These are phyloP conservation scores for Tolypocladium guangdongense DNA, from an alignment of 2,329 filamentous ascomycete species.

Conservation along the genomic window DNA sequence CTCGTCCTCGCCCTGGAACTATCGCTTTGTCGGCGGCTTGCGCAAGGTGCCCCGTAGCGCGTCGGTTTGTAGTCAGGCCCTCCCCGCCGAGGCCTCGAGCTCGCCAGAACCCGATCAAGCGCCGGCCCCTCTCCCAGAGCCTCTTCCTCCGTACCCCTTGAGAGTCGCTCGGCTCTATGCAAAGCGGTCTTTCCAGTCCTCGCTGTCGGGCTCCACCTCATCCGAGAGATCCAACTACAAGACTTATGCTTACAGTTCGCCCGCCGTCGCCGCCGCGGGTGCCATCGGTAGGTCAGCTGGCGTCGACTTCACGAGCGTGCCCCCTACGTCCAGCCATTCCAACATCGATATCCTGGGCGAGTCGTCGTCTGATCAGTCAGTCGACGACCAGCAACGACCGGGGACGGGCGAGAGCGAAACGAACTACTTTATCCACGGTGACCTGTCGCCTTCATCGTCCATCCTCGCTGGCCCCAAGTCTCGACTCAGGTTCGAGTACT, in stretches of 20 bases:
- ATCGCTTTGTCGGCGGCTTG: slow-evolving; percentile 42
- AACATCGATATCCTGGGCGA: slow-evolving; percentile 43
- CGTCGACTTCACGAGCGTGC: slow-evolving; percentile 28
- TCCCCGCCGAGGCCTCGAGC: background rate
- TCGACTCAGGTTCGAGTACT: slow-evolving; percentile 34
- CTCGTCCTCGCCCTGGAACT: slow-evolving; percentile 36
- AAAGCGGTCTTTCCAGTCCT: slow-evolving; percentile 16
- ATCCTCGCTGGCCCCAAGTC: slow-evolving; percentile 22
- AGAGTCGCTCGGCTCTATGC: slow-evolving; percentile 5
- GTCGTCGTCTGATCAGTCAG: slow-evolving; percentile 32
- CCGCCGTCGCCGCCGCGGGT: slow-evolving; percentile 4
- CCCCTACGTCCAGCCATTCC: slow-evolving; percentile 29
- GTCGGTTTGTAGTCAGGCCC: background rate
- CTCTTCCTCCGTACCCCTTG: background rate
- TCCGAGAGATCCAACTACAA: slow-evolving; percentile 45
- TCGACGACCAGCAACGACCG: slow-evolving; percentile 22
- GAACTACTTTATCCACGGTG: slow-evolving; percentile 45
- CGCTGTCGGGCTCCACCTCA: slow-evolving; percentile 28
- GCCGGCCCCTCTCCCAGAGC: background rate
- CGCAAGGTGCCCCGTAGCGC: slow-evolving; percentile 32
- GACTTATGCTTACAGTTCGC: slow-evolving; percentile 36
- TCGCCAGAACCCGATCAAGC: background rate
- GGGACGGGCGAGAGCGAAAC: slow-evolving; percentile 28
- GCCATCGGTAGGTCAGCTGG: background rate
- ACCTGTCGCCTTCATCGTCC: slow-evolving; percentile 30